A percentile compares a stretch with the other conserved stretches of the same genome.
Conservation (phyloP, 495 filamentous ascomycete genomes). For the Parachaetomium inaequale region DNA sequence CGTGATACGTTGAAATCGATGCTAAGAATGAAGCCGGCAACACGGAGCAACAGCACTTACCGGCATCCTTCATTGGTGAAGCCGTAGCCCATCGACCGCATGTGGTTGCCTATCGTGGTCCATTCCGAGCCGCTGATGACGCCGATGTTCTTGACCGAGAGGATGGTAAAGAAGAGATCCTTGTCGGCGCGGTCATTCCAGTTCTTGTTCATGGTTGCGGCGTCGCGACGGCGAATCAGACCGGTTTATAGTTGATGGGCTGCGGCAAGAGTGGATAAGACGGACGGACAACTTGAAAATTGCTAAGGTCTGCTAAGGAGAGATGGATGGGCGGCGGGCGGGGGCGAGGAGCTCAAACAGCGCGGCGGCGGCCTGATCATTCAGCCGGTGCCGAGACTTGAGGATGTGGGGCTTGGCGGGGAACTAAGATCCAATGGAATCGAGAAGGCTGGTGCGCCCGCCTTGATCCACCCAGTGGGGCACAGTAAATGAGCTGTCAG, state of each 20-base stretch:
- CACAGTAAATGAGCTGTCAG: constrained; percentile 20
- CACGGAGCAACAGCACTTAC: constrained; percentile 34
- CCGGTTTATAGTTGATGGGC: constrained; percentile 7
- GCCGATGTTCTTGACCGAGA: constrained; percentile 53
- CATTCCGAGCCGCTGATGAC: constrained; percentile 53
- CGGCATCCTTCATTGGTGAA: constrained; percentile 55
- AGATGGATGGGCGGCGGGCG: constrained; percentile 24
- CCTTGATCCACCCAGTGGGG: not conserved
- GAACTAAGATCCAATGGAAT: no score
- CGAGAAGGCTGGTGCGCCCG: no score
- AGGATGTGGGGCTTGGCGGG: not conserved
- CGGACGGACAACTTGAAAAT: constrained; percentile 25
- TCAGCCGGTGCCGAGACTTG: constrained; percentile 20
- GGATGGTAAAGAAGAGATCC: constrained; percentile 53
- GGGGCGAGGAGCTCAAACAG: constrained; percentile 25
- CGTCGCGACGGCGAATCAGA: not conserved
- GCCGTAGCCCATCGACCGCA: constrained; percentile 49
- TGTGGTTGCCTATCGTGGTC: constrained; percentile 50
- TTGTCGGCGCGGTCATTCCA: constrained; percentile 53
- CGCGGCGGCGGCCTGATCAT: constrained; percentile 23
- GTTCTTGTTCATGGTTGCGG: constrained; percentile 47
- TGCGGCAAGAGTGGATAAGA: constrained; percentile 19
- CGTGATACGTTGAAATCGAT: not conserved
- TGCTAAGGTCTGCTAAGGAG: constrained; percentile 37
- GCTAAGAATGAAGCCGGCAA: not conserved